Evolutionary conservation across 139 green algal genomes (phyloP), one percentile per base, ranked within the genome.

Genomic region (Haematococcus sp.): DNA sequence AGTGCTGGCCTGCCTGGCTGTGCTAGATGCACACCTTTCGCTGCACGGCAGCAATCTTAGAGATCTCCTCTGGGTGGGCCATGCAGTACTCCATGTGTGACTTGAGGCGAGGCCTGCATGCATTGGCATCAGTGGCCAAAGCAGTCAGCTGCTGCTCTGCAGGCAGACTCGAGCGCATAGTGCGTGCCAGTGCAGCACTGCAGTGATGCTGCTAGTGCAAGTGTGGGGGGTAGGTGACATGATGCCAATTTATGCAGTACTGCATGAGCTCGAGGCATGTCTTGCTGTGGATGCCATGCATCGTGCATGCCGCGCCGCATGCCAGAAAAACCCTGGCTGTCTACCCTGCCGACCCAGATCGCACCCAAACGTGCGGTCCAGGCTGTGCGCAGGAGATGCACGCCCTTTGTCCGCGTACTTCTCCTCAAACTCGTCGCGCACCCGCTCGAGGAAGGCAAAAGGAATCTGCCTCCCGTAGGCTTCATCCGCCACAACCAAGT

Each of bases 11-110:
- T 49, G 40, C 40, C 40, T n/a, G n/a, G n/a, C n/a, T n/a, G n/a
- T n/a, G n/a, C n/a, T n/a, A n/a, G n/a, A n/a, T 33, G 31, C 73
- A 23, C 27, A 94, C 92, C 86, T 95, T 95, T 33, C 89, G 88
- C 73, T 98, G 94, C 58, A 98, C 92, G 16, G 86, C 85, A 7
- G 89, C 87, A 13, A 98, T 86, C 65, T 95, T 94, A 58, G 83
- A 94, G 40, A 98, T 84, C 73, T 97, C 92, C 61, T 98, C 95
- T 40, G 95, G 95, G 71, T 98, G 91, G 35, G 86, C 83, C 69
- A 88, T 91, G 81, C 88, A 95, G 70, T 95, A 98, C 64, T 98
- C 90, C 91, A 98, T 97, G 78, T 97, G 91, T 51, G 91, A 81
- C 77, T 94, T 95, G 19, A 99, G 83, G 44, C 89, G 88, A 1